Evolutionary conservation across 2,329 filamentous ascomycete genomes (phyloP), one percentile per base, ranked within the genome.

Genomic region (Paecilomyces sp.): DNA sequence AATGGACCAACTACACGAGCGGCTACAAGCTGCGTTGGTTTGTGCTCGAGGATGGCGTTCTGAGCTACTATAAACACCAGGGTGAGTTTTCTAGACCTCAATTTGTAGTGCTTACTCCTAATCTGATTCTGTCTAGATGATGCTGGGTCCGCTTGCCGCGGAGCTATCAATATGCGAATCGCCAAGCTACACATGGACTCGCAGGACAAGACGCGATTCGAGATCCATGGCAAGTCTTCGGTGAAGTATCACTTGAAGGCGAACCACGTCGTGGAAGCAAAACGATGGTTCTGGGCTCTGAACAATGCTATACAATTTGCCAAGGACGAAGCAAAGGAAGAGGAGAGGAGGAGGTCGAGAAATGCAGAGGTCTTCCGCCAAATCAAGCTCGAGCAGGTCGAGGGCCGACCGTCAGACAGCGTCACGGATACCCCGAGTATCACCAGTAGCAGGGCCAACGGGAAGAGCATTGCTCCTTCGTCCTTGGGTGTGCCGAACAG

Each of bases 51-150:
- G 94, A 99, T 71, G 94, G 94, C 12, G 93, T 99, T 12, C 77
- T 99, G 65, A 97, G 94, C 75, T 99, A 99, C 78, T 99, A 97
- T 80, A 99, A 99, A 77, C 91, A 97, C 74, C 94, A 99, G 77
- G 82, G 82, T 83, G 72, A 58, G 70, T 60, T 54, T 24, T 18
- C 41, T 7, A 47, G 18, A n/a, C 2, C 36, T 9, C 18, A 3
- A 6, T 8, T 8, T 18, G n/a, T 13, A 33, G 50, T 12, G 13
- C 31, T 6, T 9, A 54, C 11, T 28, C 6, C 22, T 53, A 53
- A 28, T 8, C 5, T 51, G 18, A 33, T 55, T 50, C 6, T 57
- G 31, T 25, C n/a, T 60, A 80, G 94, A 99, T 71, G 94, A 99
- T 73, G 91, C 92, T 33, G 94, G 92, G 25, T 96, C 92, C 57